phyloP scores from a whole-genome alignment of 1,139 yeast species.

The Groenewaldozyma auringiensis region DNA sequence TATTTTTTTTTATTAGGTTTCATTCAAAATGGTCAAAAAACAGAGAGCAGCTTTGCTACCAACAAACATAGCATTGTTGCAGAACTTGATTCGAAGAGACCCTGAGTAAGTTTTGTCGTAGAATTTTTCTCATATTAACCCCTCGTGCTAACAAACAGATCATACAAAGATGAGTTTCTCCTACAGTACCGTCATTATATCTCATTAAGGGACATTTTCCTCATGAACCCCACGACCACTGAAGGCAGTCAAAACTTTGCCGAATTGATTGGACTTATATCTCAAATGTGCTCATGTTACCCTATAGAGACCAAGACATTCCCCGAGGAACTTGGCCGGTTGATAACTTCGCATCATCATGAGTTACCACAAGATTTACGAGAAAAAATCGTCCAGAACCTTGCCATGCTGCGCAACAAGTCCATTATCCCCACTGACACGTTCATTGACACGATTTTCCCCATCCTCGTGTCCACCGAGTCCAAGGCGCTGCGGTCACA shows the following conservation, averaged over 20 bases:
- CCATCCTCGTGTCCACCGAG: constrained; percentile 61
- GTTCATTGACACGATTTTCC: constrained; percentile 80
- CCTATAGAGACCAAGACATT: constrained; percentile 81
- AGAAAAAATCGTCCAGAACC: constrained; percentile 83
- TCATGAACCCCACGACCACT: constrained; percentile 45
- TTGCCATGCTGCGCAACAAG: constrained; percentile 85
- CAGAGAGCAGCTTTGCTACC: constrained; percentile 91
- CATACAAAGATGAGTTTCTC: constrained; percentile 86
- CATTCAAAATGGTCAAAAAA: constrained; percentile 61
- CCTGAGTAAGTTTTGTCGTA: constrained; percentile 37
- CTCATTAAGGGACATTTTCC: constrained; percentile 77
- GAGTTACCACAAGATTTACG: constrained; percentile 77
- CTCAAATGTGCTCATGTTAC: constrained; percentile 85
- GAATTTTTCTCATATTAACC: neutral
- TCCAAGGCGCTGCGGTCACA: constrained; percentile 79
- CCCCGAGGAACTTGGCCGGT: constrained; percentile 68
- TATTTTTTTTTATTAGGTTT: no score
- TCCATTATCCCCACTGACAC: constrained; percentile 72
- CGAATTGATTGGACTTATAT: constrained; percentile 80
- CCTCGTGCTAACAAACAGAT: constrained; percentile 25
- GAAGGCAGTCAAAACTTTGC: constrained; percentile 67
- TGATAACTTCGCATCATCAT: constrained; percentile 67
- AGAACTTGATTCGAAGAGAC: constrained; percentile 86
- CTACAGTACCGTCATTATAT: constrained; percentile 92
- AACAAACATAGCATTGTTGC: constrained; percentile 80